phyloP scores from a whole-genome alignment of 305 asterid species.

The Solanum aculeatissimum region DNA sequence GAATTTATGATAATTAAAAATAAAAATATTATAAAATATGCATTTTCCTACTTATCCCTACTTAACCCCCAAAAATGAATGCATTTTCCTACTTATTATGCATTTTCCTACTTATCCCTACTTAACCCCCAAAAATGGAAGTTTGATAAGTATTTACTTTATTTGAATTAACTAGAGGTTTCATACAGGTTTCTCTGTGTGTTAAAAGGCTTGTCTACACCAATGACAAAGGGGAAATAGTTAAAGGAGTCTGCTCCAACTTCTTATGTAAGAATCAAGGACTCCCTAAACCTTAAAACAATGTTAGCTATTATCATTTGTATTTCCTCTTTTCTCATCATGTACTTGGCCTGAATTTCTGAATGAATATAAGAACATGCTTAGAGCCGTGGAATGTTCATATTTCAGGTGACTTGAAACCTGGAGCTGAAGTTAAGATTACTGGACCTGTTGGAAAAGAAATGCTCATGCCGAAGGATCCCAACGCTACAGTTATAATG shows the following conservation, averaged over 20 bases:
- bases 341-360: not conserved
- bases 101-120: too few relatives aligned
- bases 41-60: too few relatives aligned
- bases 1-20: too few relatives aligned
- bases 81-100: too few relatives aligned
- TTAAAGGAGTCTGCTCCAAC: conserved; percentile 93
- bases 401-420: conserved; percentile 73
- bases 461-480: conserved; percentile 96
- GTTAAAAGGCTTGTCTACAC: conserved; percentile 88
- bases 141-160: too few relatives aligned
- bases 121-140: too few relatives aligned
- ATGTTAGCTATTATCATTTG: not conserved
- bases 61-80: too few relatives aligned
- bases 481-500: conserved; percentile 74
- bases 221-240: conserved; percentile 59
- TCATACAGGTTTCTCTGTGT: conserved; percentile 62
- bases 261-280: conserved; percentile 56
- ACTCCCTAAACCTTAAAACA: not conserved
- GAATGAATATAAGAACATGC: not conserved
- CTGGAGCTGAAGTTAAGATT: conserved; percentile 66
- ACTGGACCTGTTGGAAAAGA: conserved; percentile 96
- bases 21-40: too few relatives aligned
- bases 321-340: not conserved
- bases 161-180: not conserved
- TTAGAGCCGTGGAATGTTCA: not conserved